phyloP scores from a whole-genome alignment of 129 eudicot species.

The Scalesia atractyloides region DNA sequence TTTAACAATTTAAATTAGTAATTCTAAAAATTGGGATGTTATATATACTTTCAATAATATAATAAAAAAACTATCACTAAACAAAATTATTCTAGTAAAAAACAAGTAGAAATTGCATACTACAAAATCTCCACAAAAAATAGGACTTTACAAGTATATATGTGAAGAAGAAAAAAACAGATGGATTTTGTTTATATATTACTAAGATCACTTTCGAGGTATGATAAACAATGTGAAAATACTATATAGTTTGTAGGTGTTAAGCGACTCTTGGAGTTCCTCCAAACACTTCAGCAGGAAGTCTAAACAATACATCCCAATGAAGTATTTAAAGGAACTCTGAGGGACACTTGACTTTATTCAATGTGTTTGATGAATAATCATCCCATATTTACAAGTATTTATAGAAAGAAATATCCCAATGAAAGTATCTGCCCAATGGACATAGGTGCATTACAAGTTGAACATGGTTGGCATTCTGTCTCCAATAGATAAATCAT shows the following conservation, averaged over 20 bases:
- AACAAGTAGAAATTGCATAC: not conserved
- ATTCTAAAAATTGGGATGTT: too few species aligned
- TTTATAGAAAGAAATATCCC: not conserved
- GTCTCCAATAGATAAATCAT: not conserved
- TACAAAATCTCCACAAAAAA: not conserved
- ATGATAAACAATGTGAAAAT: not conserved
- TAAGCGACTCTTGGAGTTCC: constrained; percentile 4
- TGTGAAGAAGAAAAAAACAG: not conserved
- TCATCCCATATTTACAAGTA: not conserved
- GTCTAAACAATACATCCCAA: not conserved
- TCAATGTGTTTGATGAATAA: not conserved
- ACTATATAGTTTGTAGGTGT: not conserved
- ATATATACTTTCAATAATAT: too few species aligned
- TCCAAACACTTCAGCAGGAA: constrained; percentile 13
- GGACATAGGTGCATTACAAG: not conserved
- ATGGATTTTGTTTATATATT: not conserved
- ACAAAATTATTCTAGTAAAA: not conserved
- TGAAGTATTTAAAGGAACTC: not conserved
- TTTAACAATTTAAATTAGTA: too few species aligned
- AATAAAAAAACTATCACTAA: constrained; percentile 8
- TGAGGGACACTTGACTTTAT: not conserved
- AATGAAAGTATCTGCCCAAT: not conserved
- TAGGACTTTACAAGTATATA: too few species aligned
- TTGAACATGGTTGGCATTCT: constrained; percentile 8
- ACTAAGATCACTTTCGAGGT: not conserved